Base-by-base conservation (phyloP, 208 protist species). In the Acanthamoeba sp. region DNA sequence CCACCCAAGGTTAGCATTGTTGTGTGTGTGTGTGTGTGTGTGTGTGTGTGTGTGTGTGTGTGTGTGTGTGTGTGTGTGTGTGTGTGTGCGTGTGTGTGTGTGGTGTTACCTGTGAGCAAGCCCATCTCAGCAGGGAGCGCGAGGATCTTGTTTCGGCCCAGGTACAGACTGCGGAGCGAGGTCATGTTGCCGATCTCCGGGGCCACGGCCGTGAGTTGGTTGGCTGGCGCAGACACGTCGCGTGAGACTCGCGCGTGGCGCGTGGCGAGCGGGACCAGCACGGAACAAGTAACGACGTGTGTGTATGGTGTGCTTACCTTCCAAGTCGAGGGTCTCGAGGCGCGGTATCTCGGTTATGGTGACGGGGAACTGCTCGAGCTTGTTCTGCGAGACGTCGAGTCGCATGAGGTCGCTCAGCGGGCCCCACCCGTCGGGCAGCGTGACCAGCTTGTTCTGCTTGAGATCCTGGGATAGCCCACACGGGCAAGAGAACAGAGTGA, bases 161-260 rank as follows among this genome's bases (percentile, higher is more conserved):
- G 50, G 84, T 97, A 96, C 1, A 97, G 69, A 27, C 94, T 94
- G n/a, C 80, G 90, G 18, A 97, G 42, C 52, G 80, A n/a, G 29
- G n/a, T n/a, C 16, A 97, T 20, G 1, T 80, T 42, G 18, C 82
- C 89, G 22, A 96, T 22, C 32, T 97, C 94, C 12, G 29, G 29
- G 2, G 89, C 57, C 27, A 97, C 36, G 50, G 66, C 73, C 10
- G 95, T 36, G n/a, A 97, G 90, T 32, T 84, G 73, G 73, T 84
- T 84, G 73, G 32, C 69, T 80, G 69, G 2, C 5, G 14, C 42
- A 14, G 45, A 6, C 45, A 50, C n/a, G n/a, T n/a, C n/a, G n/a
- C n/a, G n/a, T n/a, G n/a, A n/a, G n/a, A n/a, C n/a, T n/a, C n/a
- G n/a, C n/a, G n/a, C n/a, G n/a, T n/a, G n/a, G n/a, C n/a, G n/a